A percentile compares a stretch with the other conserved stretches of the same genome.
phyloP scores from a whole-genome alignment of 306 rosid species.

The Medicago arabica region DNA sequence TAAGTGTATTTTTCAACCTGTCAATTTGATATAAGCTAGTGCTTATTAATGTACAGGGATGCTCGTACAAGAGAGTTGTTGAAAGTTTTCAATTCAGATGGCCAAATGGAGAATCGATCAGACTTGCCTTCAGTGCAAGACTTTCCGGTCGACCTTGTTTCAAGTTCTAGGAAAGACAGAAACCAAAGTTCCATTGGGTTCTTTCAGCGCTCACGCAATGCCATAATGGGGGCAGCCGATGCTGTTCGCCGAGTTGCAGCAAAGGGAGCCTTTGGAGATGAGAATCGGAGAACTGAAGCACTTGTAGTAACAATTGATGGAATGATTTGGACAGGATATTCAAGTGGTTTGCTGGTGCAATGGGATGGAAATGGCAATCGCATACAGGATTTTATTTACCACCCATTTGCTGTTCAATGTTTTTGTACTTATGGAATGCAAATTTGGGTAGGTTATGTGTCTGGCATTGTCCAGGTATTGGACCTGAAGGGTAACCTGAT shows the following conservation, averaged over 20 bases:
- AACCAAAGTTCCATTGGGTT: constrained; percentile 82
- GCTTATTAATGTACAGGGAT: constrained; percentile 73
- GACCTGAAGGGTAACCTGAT: constrained; percentile 83
- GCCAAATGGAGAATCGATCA: constrained; percentile 81
- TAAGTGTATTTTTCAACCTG: background rate
- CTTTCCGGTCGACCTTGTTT: constrained; percentile 62
- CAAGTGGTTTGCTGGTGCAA: constrained; percentile 86
- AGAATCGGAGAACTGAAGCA: constrained; percentile 86
- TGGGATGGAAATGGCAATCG: constrained; percentile 96
- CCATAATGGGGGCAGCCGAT: constrained; percentile 94
- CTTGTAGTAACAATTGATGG: constrained; percentile 73
- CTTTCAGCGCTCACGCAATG: constrained; percentile 96
- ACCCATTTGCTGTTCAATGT: constrained; percentile 79
- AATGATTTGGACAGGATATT: constrained; percentile 89
- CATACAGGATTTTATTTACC: constrained; percentile 74
- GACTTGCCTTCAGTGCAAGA: constrained; percentile 75
- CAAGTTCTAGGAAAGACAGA: constrained; percentile 74
- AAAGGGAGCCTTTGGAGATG: constrained; percentile 91
- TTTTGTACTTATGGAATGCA: constrained; percentile 79
- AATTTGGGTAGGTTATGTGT: constrained; percentile 89
- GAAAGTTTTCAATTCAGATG: constrained; percentile 87
- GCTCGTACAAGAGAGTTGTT: constrained; percentile 88
- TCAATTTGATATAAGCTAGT: constrained; percentile 45
- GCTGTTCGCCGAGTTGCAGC: constrained; percentile 95
- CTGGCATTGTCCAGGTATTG: constrained; percentile 78